Evolutionary conservation across 306 rosid species (phyloP).

Genomic region (Glycyrrhiza uralensis): DNA sequence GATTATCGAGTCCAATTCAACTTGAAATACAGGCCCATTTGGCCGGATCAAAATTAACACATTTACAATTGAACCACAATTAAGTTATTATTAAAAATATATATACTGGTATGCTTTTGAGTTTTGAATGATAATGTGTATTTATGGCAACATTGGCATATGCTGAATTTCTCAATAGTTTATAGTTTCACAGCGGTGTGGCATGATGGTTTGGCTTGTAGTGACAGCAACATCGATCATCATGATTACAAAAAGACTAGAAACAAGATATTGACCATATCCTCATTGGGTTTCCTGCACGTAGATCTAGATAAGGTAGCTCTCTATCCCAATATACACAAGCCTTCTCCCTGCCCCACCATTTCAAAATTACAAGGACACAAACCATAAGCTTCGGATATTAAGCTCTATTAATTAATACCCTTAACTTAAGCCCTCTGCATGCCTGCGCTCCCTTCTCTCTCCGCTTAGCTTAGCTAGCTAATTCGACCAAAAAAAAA

Average conservation of each 20-base stretch:
- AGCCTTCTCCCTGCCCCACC: neutral
- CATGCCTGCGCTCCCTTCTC: neutral
- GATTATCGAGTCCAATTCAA: no score
- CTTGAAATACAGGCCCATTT: no score
- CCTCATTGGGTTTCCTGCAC: neutral
- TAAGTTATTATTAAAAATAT: no score
- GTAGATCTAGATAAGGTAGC: neutral
- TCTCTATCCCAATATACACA: neutral
- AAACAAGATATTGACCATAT: neutral
- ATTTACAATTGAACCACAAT: no score
- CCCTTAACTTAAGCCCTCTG: no score
- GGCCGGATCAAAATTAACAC: no score
- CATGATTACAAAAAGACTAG: conserved; percentile 5
- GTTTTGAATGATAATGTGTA: no score
- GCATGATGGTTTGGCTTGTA: neutral
- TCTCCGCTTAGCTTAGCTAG: neutral
- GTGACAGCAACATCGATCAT: conserved; percentile 1
- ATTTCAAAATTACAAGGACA: neutral
- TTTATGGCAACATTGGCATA: neutral
- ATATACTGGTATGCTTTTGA: no score
- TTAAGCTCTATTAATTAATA: no score
- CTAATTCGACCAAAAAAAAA: no score
- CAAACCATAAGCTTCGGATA: neutral
- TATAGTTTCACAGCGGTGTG: neutral
- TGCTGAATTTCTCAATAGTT: neutral